Percentiles rank a stretch among this genome's conserved stretches.
Evolutionary conservation across 352 stramenopile genomes (phyloP).

Genomic region (Phytophthora rubi): DNA sequence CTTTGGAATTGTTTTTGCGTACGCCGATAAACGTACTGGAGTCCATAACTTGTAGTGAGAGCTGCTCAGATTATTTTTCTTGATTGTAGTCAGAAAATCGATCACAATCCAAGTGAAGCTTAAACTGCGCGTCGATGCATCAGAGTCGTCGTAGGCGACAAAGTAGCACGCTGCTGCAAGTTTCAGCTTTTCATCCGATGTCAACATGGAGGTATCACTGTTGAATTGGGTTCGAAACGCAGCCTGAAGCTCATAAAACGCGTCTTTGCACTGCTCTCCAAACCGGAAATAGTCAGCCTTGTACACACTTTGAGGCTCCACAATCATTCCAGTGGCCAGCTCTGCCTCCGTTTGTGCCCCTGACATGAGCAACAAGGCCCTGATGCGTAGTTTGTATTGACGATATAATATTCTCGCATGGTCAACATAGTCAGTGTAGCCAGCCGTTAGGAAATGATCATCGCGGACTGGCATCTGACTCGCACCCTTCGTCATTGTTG

Average conservation of each 20-base stretch:
- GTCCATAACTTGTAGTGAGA: conserved; percentile 34
- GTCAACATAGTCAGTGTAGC: conserved; percentile 56
- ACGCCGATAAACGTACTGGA: conserved; percentile 31
- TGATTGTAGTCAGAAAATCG: conserved; percentile 57
- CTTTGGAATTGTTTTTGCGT: conserved; percentile 49
- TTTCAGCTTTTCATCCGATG: conserved; percentile 36
- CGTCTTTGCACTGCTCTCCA: conserved; percentile 73
- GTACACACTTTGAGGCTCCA: conserved; percentile 61
- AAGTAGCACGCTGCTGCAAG: conserved; percentile 79
- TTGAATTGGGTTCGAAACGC: conserved; percentile 62
- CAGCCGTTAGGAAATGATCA: conserved; percentile 53
- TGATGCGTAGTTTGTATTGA: conserved; percentile 68
- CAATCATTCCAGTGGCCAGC: conserved; percentile 77
- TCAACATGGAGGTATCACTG: conserved; percentile 21
- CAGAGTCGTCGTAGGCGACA: conserved; percentile 55
- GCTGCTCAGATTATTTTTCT: conserved; percentile 22
- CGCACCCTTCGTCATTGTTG: conserved; percentile 43
- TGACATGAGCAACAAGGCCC: conserved; percentile 64
- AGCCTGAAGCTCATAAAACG: conserved; percentile 56
- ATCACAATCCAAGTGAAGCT: conserved; percentile 84
- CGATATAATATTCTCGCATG: conserved; percentile 57
- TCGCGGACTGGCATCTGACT: conserved; percentile 53
- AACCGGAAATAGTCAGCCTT: conserved; percentile 83
- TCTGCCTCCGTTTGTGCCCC: conserved; percentile 70
- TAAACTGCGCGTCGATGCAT: conserved; percentile 41